phyloP scores from a whole-genome alignment of 495 filamentous ascomycete genomes.

The Neurospora terricola region DNA sequence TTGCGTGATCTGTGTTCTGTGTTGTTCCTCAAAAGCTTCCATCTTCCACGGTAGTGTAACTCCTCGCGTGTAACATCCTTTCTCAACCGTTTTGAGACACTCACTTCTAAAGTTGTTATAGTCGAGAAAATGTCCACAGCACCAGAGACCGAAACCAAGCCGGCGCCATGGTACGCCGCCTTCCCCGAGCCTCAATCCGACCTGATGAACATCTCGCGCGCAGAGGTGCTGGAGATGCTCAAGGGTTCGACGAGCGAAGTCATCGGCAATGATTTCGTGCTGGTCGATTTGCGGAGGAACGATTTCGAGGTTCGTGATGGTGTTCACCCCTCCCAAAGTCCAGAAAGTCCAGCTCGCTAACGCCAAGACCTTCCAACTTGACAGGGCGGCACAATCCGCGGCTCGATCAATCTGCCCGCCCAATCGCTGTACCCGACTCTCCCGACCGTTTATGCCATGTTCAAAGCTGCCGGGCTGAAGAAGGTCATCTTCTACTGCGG shows the following conservation, averaged over 20 bases:
- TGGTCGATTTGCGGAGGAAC: slow-evolving; percentile 53
- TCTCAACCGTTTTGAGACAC: background rate
- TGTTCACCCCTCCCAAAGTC: background rate
- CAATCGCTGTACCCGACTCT: slow-evolving; percentile 53
- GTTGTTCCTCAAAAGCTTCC: background rate
- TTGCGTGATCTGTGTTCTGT: background rate
- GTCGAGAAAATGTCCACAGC: background rate
- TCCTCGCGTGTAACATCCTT: background rate
- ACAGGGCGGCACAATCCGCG: slow-evolving; percentile 58
- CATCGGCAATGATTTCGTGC: slow-evolving; percentile 41
- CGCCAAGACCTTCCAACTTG: background rate
- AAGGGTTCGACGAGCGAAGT: slow-evolving; percentile 1
- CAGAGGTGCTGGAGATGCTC: slow-evolving; percentile 19
- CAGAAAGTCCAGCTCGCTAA: background rate
- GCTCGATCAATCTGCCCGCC: slow-evolving; percentile 62
- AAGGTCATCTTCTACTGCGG: slow-evolving; percentile 61
- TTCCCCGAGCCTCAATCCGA: slow-evolving; percentile 16
- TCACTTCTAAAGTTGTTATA: background rate
- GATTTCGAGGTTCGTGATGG: slow-evolving; percentile 47
- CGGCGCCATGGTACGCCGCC: slow-evolving; percentile 18
- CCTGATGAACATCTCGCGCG: slow-evolving; percentile 16
- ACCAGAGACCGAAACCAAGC: background rate
- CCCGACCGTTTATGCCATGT: slow-evolving; percentile 45
- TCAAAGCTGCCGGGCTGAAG: slow-evolving; percentile 37
- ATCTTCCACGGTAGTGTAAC: background rate